These are phyloP conservation scores for Backusella tarrabulga DNA, from an alignment of 192 early-diverging fungal genomes.

Conservation along the genomic window DNA sequence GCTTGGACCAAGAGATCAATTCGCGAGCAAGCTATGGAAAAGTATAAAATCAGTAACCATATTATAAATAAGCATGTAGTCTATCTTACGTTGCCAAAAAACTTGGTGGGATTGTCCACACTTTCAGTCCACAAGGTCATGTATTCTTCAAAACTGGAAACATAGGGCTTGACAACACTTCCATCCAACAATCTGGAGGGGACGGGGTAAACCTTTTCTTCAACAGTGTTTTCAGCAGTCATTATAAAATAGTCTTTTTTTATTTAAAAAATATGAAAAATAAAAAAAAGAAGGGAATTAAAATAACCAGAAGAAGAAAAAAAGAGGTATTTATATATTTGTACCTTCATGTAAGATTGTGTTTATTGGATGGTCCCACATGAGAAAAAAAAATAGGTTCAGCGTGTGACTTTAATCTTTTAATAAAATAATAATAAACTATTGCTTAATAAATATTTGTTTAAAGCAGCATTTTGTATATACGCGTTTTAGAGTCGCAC, in stretches of 20 bases:
- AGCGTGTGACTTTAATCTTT: not conserved
- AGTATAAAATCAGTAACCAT: not conserved
- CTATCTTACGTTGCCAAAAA: conserved; percentile 74
- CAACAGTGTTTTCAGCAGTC: conserved; percentile 10
- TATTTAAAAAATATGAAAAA: not conserved
- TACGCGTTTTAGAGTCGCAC: conserved; percentile 5
- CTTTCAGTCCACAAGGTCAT: conserved; percentile 75
- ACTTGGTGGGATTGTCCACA: conserved; percentile 74
- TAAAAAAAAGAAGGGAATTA: conserved; percentile 7
- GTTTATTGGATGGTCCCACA: conserved; percentile 1
- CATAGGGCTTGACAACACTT: conserved; percentile 62
- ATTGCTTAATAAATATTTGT: not conserved
- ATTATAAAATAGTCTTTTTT: not conserved
- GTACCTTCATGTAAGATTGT: not conserved
- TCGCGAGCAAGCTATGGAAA: conserved; percentile 65
- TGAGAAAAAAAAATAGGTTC: not conserved
- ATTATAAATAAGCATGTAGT: no score
- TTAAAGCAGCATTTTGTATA: not conserved
- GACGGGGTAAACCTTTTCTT: conserved; percentile 40
- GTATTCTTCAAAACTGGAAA: conserved; percentile 79
- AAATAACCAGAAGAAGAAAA: not conserved
- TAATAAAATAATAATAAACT: no score
- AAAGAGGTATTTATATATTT: conserved; percentile 4
- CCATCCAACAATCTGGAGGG: conserved; percentile 64
- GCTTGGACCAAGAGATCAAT: conserved; percentile 77